phyloP scores from a whole-genome alignment of 2,329 filamentous ascomycete genomes.

The Chrysosporium keratinophilum region DNA sequence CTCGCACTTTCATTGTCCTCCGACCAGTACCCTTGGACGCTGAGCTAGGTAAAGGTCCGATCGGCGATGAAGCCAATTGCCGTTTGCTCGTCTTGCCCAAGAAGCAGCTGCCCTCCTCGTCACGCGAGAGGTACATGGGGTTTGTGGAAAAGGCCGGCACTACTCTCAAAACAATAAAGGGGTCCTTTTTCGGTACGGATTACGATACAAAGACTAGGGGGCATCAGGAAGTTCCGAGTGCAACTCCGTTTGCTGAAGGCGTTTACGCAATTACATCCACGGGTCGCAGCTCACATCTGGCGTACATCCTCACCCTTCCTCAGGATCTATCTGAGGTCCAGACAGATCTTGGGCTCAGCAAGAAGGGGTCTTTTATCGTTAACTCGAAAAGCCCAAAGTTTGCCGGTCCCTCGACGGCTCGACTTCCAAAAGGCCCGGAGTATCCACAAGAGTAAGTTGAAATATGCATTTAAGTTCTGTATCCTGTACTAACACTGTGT shows the following conservation, averaged over 20 bases:
- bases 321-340: conserved; percentile 60
- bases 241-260: conserved; percentile 69
- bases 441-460: conserved; percentile 58
- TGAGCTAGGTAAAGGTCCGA: conserved; percentile 51
- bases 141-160: conserved; percentile 68
- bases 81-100: conserved; percentile 72
- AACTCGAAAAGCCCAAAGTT: conserved; percentile 70
- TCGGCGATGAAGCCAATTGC: conserved; percentile 51
- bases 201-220: conserved; percentile 70
- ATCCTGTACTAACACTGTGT: conserved; percentile 1
- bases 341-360: conserved; percentile 58
- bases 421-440: conserved; percentile 54
- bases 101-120: conserved; percentile 63
- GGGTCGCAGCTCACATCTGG: conserved; percentile 62
- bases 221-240: conserved; percentile 56
- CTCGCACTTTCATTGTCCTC: conserved; percentile 69
- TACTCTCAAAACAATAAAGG: conserved; percentile 59
- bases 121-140: conserved; percentile 61
- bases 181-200: conserved; percentile 56
- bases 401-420: conserved; percentile 53
- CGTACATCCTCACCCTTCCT: conserved; percentile 69
- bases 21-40: conserved; percentile 60
- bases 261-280: conserved; percentile 72
- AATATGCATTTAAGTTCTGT: background rate
- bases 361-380: conserved; percentile 66